phyloP scores from a whole-genome alignment of 495 filamentous ascomycete genomes.

The Penicillium parvum region DNA sequence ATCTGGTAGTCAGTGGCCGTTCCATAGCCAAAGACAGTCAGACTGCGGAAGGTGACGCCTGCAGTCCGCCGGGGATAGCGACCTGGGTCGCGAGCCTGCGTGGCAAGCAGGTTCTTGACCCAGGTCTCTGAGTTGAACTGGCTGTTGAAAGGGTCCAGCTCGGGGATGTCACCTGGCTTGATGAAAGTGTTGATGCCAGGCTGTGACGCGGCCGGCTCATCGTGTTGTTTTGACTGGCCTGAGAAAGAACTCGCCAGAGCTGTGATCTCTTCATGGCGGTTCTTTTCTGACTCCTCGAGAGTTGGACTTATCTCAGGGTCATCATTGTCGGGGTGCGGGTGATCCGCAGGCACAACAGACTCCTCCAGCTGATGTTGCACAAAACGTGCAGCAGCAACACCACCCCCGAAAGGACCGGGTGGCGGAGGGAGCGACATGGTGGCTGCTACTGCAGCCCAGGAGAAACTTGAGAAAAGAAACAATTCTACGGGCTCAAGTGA shows the following conservation, averaged over 20 bases:
- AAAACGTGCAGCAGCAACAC: conserved; percentile 10
- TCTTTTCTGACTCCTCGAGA: conserved; percentile 19
- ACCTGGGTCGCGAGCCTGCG: background rate
- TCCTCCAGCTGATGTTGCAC: conserved; percentile 8
- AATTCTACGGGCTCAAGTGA: too few relatives aligned
- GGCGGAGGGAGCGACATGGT: conserved; percentile 12
- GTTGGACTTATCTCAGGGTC: conserved; percentile 1
- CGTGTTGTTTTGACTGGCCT: conserved; percentile 31
- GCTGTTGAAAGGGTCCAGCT: conserved; percentile 7
- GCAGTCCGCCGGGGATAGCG: conserved; percentile 1
- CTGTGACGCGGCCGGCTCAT: conserved; percentile 6
- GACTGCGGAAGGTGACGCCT: background rate
- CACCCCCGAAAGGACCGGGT: conserved; percentile 21
- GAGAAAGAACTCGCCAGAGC: conserved; percentile 40
- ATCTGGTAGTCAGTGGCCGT: conserved; percentile 4
- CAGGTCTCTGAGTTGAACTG: background rate
- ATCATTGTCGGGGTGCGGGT: conserved; percentile 15
- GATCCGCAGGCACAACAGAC: too few relatives aligned
- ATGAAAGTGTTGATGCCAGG: conserved; percentile 44
- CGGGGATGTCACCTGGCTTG: conserved; percentile 33
- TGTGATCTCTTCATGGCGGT: conserved; percentile 29
- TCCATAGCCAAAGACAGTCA: conserved; percentile 2
- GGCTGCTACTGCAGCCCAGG: conserved; percentile 3
- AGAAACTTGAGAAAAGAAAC: too few relatives aligned
- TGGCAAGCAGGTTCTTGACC: background rate